Base-by-base conservation (phyloP, 441 rosid genomes). In the Corymbia calophylla region DNA sequence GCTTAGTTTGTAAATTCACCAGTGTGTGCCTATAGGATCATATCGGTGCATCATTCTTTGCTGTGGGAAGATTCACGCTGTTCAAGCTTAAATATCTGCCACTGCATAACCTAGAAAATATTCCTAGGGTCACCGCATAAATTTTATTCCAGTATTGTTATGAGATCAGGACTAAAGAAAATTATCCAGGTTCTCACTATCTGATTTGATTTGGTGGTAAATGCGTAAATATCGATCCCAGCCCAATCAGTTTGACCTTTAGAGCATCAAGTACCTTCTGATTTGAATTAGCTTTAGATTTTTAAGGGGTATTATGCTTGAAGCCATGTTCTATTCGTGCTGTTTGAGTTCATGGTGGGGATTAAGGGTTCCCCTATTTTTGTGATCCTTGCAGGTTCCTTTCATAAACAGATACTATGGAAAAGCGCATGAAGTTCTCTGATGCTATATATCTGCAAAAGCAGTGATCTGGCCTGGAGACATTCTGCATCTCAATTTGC, bases 341-440 rank as follows among this genome's bases (percentile, higher is more conserved):
- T 39, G 84, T 77, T 77, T 77, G 81, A 35, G 81, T 77, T 77
- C 84, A 23, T 23, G 84, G 19, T 31, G 16, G 25, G 53, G 84
- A 89, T 54, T 77, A 25, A 70, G 81, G 25, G 81, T 70, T 77
- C 81, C 81, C 53, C 70, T 87, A 84, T 54, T 15, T 39, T 62
- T 81, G 87, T 88, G 87, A 80, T 13, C 62, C 56, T 90, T 91
- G 96, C 97, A 96, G 99, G 93, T 93, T 48, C 89, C 93, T 17
- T 95, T 95, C 91, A 94, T 96, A 90, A 96, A 96, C 94, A 91
- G 99, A 91, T 96, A 96, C 55, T 96, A 96, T 8, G 93, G 99
- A 53, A 95, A 94, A 91, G 99, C 99, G 18, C 97, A 95, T 4
- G 94, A 95, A 89, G 91, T 96, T 88, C 93, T 96, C 58, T 96